Base-by-base conservation (phyloP, 192 early-diverging fungal genomes). In the Umbelopsis sp. region DNA sequence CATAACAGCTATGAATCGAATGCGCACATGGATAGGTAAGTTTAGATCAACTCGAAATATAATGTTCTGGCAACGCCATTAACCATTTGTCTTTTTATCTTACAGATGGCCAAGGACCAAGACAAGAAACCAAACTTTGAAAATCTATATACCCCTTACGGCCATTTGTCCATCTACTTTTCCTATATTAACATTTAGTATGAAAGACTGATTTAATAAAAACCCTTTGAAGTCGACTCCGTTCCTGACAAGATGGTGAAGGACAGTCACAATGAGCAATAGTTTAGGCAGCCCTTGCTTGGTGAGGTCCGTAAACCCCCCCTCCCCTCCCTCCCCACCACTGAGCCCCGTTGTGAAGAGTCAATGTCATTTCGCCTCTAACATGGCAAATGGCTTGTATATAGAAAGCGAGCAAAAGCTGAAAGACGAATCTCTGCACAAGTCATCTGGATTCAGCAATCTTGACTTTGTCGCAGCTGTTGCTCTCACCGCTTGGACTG, bases 91-190 rank as follows among this genome's bases (percentile, higher is more conserved):
- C 5, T 21, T 35, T 53, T 41, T 47, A 11, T 11, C 2, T 21
- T 68, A 9, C 52, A 68, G 70, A 71, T 61, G 46, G 66, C 48
- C 37, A 51, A 20, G 70, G 70, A 15, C 33, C 70, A 41, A 67
- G 75, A 67, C 75, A 76, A 64, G 75, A 76, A n/a, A 76, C 75
- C 5, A 76, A 76, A 50, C 30, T 76, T 21, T 76, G 37, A 76
- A 53, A 3, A 10, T 2, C 16, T 16, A 61, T 61, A 61, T 61
- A 61, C 55, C 55, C 52, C 27, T 25, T 15, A 25, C 13, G 25
- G 21, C 25, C 20, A 21, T n/a, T 30, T 16, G 6, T 18, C 55
- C 55, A 61, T 35, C 15, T 35, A 61, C 5, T 2, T 18, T 25
- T 61, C 1, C 13, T 35, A 61, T 30, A 61, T 18, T 21, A 49